phyloP scores from a whole-genome alignment of 345 rosid species.

The Dipteronia dyeriana region DNA sequence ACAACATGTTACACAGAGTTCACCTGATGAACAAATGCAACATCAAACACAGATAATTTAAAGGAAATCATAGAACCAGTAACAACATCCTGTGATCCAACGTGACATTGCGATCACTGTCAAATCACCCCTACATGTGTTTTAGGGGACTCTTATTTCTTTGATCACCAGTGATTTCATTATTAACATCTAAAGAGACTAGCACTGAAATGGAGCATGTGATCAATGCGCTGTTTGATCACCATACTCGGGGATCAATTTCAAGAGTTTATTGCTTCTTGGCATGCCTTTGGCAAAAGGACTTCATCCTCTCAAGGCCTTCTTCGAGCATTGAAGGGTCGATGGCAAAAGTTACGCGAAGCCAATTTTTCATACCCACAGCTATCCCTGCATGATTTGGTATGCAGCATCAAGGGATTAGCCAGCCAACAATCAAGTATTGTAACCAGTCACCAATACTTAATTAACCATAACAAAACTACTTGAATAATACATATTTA shows the following conservation, averaged over 20 bases:
- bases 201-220: neutral
- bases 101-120: neutral
- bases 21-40: neutral
- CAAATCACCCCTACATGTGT: neutral
- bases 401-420: neutral
- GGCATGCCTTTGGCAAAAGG: constrained; percentile 62
- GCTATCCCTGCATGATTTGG: constrained; percentile 32
- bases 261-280: constrained; percentile 31
- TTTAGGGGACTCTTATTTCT: neutral
- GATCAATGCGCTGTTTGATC: neutral
- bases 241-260: neutral
- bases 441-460: too few species aligned
- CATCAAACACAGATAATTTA: neutral
- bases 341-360: constrained; percentile 46
- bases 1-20: too few species aligned
- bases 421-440: too few species aligned
- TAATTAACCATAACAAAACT: neutral
- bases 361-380: constrained; percentile 55
- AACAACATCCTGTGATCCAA: neutral
- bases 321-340: constrained; percentile 63
- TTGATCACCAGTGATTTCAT: neutral
- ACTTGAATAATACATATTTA: too few species aligned
- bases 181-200: neutral
- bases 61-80: neutral
- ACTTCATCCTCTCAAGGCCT: constrained; percentile 60